These are phyloP conservation scores for Hamamelis virginiana DNA, from an alignment of 164 flowering plant species.

Conservation along the genomic window DNA sequence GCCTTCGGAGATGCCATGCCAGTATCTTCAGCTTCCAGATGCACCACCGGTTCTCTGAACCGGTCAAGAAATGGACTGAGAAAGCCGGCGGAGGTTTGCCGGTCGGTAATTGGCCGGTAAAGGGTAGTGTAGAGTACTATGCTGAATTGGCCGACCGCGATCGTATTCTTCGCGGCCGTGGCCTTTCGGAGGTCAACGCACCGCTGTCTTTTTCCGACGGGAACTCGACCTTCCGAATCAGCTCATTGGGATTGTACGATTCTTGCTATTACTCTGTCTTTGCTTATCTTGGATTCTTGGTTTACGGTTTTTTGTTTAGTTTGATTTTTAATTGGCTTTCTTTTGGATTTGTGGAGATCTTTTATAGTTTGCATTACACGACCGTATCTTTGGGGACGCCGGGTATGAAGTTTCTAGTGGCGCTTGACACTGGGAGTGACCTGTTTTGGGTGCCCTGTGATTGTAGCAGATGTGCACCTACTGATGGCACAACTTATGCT, in stretches of 20 bases:
- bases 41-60: slow-evolving; percentile 77
- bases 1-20: slow-evolving; percentile 29
- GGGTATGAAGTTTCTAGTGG: slow-evolving; percentile 60
- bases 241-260: slow-evolving; percentile 62
- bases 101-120: slow-evolving; percentile 39
- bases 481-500: slow-evolving; percentile 32
- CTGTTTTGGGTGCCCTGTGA: slow-evolving; percentile 72
- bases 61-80: slow-evolving; percentile 51
- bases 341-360: slow-evolving; percentile 6
- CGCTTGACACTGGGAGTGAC: slow-evolving; percentile 71
- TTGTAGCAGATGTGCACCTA: slow-evolving; percentile 50
- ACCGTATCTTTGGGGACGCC: slow-evolving; percentile 61
- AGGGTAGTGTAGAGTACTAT: slow-evolving; percentile 62
- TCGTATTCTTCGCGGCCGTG: slow-evolving; percentile 36
- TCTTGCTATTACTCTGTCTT: not conserved
- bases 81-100: slow-evolving; percentile 18
- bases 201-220: slow-evolving; percentile 52
- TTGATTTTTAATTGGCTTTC: not conserved
- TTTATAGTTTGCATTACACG: slow-evolving; percentile 53
- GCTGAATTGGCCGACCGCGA: slow-evolving; percentile 52
- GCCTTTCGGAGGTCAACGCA: slow-evolving; percentile 17
- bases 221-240: slow-evolving; percentile 48
- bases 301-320: not conserved
- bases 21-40: slow-evolving; percentile 57
- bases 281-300: not conserved